Conservation (phyloP, 768 basidiomycete genomes). For the Mycena maculata region DNA sequence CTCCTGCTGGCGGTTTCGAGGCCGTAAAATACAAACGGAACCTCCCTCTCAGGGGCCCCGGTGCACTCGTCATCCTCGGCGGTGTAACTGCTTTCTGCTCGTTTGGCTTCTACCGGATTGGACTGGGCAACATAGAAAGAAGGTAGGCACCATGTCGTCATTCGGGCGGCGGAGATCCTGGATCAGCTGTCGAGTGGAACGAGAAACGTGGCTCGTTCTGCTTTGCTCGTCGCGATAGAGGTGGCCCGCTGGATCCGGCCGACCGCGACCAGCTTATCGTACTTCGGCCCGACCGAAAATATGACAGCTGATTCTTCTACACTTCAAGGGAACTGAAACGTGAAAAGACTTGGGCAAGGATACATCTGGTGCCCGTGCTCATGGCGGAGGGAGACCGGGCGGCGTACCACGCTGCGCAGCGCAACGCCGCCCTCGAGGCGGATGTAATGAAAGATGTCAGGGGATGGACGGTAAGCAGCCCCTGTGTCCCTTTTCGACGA, state of each 20-base stretch:
- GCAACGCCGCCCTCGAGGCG: slow-evolving; percentile 81
- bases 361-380: slow-evolving; percentile 91
- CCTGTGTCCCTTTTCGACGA: slow-evolving; percentile 34
- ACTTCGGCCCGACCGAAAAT: slow-evolving; percentile 56
- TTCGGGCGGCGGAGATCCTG: slow-evolving; percentile 47
- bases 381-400: slow-evolving; percentile 96
- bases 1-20: slow-evolving; percentile 93
- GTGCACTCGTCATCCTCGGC: slow-evolving; percentile 86
- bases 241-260: slow-evolving; percentile 31
- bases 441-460: slow-evolving; percentile 96
- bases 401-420: slow-evolving; percentile 81
- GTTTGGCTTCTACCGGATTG: slow-evolving; percentile 93
- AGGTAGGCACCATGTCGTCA: slow-evolving; percentile 67
- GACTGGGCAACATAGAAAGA: slow-evolving; percentile 91
- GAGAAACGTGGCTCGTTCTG: slow-evolving; percentile 44
- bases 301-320: slow-evolving; percentile 55
- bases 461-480: slow-evolving; percentile 87
- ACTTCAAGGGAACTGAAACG: slow-evolving; percentile 86
- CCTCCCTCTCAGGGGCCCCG: slow-evolving; percentile 88
- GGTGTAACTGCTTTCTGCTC: slow-evolving; percentile 88
- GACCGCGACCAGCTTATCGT: slow-evolving; percentile 51
- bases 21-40: slow-evolving; percentile 95
- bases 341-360: slow-evolving; percentile 95
- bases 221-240: slow-evolving; percentile 16
- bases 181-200: slow-evolving; percentile 37